phyloP scores from a whole-genome alignment of 805 yeast genomes.

The Lachancea sp. region DNA sequence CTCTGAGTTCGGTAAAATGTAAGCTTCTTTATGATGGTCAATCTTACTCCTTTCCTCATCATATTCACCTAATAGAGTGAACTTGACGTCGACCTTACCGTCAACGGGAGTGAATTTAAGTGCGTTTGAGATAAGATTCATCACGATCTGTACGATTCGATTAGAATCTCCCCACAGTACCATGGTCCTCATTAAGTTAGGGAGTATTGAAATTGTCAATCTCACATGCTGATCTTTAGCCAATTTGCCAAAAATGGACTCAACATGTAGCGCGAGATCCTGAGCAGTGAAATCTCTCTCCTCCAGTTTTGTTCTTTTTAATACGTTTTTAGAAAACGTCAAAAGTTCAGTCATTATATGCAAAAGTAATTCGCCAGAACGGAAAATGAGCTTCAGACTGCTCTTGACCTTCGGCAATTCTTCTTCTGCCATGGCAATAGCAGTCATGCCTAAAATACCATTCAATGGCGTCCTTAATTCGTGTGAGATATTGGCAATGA shows the following conservation, averaged over 20 bases:
- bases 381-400: constrained; percentile 72
- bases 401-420: constrained; percentile 63
- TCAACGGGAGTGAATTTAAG: constrained; percentile 88
- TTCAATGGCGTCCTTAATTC: constrained; percentile 93
- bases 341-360: constrained; percentile 86
- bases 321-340: constrained; percentile 84
- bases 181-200: constrained; percentile 54
- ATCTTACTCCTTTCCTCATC: constrained; percentile 46
- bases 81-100: constrained; percentile 65
- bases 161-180: constrained; percentile 82
- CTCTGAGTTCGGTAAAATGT: constrained; percentile 31
- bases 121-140: constrained; percentile 87
- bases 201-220: constrained; percentile 55
- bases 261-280: constrained; percentile 79
- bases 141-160: constrained; percentile 82
- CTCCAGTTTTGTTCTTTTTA: constrained; percentile 77
- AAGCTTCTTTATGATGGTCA: constrained; percentile 41
- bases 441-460: constrained; percentile 94
- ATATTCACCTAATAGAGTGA: constrained; percentile 64
- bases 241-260: constrained; percentile 75
- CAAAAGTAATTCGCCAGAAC: constrained; percentile 84
- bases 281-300: constrained; percentile 70
- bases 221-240: constrained; percentile 73
- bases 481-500: constrained; percentile 87
- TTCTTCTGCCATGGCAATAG: constrained; percentile 83